Base-by-base conservation (phyloP, 2,329 filamentous ascomycete species). In the Penicillium sp. region DNA sequence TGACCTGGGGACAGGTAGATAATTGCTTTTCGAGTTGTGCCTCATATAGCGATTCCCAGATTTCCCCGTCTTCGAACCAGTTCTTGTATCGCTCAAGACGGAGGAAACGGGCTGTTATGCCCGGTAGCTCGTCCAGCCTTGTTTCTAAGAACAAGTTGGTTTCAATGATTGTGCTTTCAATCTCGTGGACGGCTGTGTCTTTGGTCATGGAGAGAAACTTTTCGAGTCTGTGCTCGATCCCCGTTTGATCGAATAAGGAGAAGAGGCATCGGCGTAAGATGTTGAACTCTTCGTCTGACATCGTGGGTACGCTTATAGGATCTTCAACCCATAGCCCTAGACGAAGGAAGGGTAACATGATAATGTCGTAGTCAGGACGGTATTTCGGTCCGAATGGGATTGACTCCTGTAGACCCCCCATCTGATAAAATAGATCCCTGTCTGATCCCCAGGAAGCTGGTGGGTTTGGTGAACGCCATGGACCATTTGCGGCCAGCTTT, bases 341-440 rank as follows among this genome's bases (percentile, higher is more conserved):
- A 26, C 43, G 37, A 18, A 40, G 3, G 18, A 56, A 58, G 13
- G 56, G 53, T 18, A 58, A 13, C 8, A 56, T n/a, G 7, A 29
- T 48, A 22, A 58, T 45, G 18, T 58, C 53, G 11, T 42, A n/a
- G 38, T 58, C 53, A 1, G 48, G 44, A 13, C 38, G 24, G 46
- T 42, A 44, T 29, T 13, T 24, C 10, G 14, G 37, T 18, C 16
- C 16, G 2, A 22, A 42, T 11, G 16, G 7, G 16, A 42, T 38
- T 31, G 50, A 20, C 14, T 53, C 32, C 6, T 22, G 50, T 11
- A 47, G 24, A 3, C n/a, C 32, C 18, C 50, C 50, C 40, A 53
- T 38, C 2, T 32, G 14, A 3, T 29, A 53, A 14, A 53, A 53
- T 6, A 5, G 10, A 4, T 31, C 13, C 22, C 4, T 31, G 26